Conservation (phyloP, 345 rosid species). For the Dimocarpus longan region DNA sequence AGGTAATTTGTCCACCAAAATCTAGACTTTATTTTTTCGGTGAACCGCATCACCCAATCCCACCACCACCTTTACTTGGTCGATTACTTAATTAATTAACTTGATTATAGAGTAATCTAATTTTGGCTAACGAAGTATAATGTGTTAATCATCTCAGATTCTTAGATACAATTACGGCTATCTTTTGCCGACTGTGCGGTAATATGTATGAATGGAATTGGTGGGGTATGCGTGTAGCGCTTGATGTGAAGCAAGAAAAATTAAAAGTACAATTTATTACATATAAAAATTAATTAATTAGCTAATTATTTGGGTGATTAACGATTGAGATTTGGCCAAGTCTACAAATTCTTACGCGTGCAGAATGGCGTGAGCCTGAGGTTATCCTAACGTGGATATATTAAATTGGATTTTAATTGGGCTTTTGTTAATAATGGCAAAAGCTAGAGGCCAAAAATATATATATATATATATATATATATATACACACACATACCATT, state of each 20-base stretch:
- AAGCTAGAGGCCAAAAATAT: slow-evolving; percentile 20
- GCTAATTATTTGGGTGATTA: slow-evolving; percentile 1
- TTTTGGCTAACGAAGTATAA: background rate
- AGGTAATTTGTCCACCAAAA: background rate
- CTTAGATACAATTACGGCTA: slow-evolving; percentile 17
- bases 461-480: too few species aligned
- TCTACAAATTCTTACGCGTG: slow-evolving; percentile 26
- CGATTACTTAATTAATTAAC: background rate
- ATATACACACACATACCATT: slow-evolving; percentile 22
- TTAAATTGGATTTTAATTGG: slow-evolving; percentile 11
- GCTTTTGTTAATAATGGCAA: slow-evolving; percentile 16
- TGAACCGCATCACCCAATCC: background rate
- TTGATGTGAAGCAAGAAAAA: background rate
- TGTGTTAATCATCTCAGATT: slow-evolving; percentile 1
- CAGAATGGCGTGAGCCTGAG: slow-evolving; percentile 52
- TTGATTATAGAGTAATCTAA: background rate
- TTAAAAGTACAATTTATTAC: background rate
- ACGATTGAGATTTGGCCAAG: slow-evolving; percentile 24
- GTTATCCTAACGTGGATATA: slow-evolving; percentile 44
- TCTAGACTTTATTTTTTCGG: background rate
- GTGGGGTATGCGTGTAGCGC: slow-evolving; percentile 4
- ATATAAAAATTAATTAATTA: background rate
- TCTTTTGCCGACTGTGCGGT: slow-evolving; percentile 21
- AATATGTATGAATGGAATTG: background rate
- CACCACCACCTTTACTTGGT: slow-evolving; percentile 2